Percentiles rank a stretch among this genome's conserved stretches.
phyloP scores from a whole-genome alignment of 2,329 filamentous ascomycete genomes.

The Sporothrix variecibatus region DNA sequence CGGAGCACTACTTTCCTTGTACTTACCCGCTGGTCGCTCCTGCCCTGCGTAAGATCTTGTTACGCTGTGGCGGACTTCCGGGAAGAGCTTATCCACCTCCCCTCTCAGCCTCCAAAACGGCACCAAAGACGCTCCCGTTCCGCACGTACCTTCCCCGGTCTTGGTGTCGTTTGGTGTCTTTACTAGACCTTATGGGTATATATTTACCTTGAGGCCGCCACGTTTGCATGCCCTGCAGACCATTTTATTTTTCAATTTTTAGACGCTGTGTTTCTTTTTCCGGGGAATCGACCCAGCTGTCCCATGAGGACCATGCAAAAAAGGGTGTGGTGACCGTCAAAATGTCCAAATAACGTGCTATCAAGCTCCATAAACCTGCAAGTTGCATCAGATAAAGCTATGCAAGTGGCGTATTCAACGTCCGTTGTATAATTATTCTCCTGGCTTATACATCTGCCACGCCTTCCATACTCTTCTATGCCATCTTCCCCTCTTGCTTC shows the following conservation, averaged over 20 bases:
- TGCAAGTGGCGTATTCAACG: background rate
- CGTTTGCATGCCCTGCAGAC: constrained; percentile 2
- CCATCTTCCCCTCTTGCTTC: background rate
- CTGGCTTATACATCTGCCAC: background rate
- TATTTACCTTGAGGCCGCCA: background rate
- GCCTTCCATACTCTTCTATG: background rate
- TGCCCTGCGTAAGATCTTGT: background rate
- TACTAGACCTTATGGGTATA: background rate
- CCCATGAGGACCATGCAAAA: background rate
- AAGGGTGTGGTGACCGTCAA: constrained; percentile 14
- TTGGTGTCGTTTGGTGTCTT: background rate
- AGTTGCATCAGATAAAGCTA: background rate
- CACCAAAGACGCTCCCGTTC: background rate
- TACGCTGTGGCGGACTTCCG: constrained; percentile 5
- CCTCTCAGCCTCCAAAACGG: background rate
- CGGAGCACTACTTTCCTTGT: background rate
- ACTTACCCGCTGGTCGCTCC: background rate
- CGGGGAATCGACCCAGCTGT: background rate
- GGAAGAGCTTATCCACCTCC: constrained; percentile 18
- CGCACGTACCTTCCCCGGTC: background rate
- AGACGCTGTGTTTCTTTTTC: constrained; percentile 14
- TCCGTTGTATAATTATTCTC: background rate
- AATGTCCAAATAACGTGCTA: background rate
- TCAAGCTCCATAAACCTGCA: background rate
- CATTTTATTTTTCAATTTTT: background rate